Percentiles rank a stretch among this genome's conserved stretches.
These are phyloP conservation scores for Metarhizium anisopliae DNA, from an alignment of 2,329 filamentous ascomycete genomes.

Conservation along the genomic window DNA sequence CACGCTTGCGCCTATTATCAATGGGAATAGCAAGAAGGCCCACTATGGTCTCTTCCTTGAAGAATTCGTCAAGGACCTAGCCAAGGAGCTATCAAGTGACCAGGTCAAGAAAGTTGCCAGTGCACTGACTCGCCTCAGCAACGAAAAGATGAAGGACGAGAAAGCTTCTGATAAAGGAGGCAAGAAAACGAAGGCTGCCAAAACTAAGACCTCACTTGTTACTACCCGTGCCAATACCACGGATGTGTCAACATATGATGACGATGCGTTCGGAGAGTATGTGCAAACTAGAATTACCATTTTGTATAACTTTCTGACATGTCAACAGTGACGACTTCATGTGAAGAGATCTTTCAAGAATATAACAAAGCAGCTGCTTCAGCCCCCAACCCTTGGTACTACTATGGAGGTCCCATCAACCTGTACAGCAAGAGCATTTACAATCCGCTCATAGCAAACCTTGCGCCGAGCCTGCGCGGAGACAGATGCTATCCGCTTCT, in stretches of 20 bases:
- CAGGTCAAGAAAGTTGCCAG: conserved; percentile 96
- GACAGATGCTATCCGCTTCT: not conserved
- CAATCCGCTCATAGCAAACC: not conserved
- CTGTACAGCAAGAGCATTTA: not conserved
- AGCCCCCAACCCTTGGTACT: not conserved
- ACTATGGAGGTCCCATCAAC: not conserved
- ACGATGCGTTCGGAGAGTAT: conserved; percentile 75
- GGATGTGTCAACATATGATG: conserved; percentile 73
- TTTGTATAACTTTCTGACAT: not conserved
- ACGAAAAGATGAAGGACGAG: conserved; percentile 99
- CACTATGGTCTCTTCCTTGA: conserved; percentile 86
- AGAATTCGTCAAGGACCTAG: conserved; percentile 81
- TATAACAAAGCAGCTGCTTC: not conserved
- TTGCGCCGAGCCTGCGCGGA: not conserved
- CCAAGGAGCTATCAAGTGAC: conserved; percentile 78
- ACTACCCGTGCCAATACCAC: conserved; percentile 51
- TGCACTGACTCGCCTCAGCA: conserved; percentile 77
- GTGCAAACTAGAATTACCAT: conserved; percentile 26
- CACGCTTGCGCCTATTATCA: conserved; percentile 70
- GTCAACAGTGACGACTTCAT: conserved; percentile 58
- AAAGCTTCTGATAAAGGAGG: conserved; percentile 87
- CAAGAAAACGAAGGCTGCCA: conserved; percentile 95
- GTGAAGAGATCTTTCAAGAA: conserved; percentile 35
- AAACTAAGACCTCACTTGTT: conserved; percentile 82
- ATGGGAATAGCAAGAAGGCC: conserved; percentile 70